phyloP scores from a whole-genome alignment of 495 filamentous ascomycete species.

The Tuber melanosporum region DNA sequence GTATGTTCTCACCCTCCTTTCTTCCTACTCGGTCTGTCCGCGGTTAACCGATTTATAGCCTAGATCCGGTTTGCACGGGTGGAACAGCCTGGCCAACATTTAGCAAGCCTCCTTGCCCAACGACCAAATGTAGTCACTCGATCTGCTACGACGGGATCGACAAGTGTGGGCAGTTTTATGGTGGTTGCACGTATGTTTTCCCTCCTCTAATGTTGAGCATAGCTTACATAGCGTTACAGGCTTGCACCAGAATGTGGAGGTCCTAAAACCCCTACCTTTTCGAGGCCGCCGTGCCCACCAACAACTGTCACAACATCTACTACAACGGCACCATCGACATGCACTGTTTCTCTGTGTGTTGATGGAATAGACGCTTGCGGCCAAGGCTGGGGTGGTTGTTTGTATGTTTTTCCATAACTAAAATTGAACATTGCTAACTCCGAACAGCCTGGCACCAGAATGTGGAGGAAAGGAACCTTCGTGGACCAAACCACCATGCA shows the following conservation, averaged over 20 bases:
- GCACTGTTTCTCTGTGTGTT: slow-evolving; percentile 8
- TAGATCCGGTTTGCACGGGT: slow-evolving; percentile 24
- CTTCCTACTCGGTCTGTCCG: no score
- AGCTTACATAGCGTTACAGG: background rate
- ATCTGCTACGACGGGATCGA: slow-evolving; percentile 17
- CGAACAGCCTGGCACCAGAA: background rate
- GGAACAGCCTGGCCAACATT: slow-evolving; percentile 24
- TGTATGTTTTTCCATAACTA: background rate
- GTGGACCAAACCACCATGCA: background rate
- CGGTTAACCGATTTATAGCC: slow-evolving; percentile 10
- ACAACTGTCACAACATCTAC: background rate
- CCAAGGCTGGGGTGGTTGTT: slow-evolving; percentile 10
- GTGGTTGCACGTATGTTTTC: slow-evolving; percentile 23
- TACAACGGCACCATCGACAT: background rate
- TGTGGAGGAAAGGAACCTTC: background rate
- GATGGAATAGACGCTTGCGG: slow-evolving; percentile 14
- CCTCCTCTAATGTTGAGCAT: background rate
- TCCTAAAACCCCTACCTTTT: background rate
- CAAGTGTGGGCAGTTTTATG: slow-evolving; percentile 26
- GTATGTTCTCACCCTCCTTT: background rate
- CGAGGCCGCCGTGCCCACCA: background rate
- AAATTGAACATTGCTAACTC: background rate
- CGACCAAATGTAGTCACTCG: background rate
- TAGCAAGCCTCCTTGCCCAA: slow-evolving; percentile 20
- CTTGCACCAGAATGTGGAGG: background rate